These are phyloP conservation scores for Diaporthe ampelina DNA, from an alignment of 2,329 filamentous ascomycete species.

Conservation along the genomic window DNA sequence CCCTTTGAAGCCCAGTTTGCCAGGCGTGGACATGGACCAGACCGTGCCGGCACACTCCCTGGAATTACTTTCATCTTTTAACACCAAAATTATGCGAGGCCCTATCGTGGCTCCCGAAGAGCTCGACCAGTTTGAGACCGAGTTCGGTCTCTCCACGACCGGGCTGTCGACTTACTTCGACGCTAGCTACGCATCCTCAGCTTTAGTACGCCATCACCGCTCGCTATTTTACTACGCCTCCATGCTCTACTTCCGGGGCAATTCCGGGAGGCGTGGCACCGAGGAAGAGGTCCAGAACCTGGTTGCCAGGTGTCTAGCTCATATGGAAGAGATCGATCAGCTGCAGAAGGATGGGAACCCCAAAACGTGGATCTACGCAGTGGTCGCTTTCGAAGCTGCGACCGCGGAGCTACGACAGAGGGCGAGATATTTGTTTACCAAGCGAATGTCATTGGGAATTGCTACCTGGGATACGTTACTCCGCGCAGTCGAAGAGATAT, in stretches of 20 bases:
- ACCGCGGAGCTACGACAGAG: neutral
- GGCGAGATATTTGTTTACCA: neutral
- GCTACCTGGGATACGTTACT: neutral
- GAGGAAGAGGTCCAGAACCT: neutral
- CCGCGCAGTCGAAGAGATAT: neutral
- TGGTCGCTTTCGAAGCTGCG: neutral
- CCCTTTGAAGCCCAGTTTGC: neutral
- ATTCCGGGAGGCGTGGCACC: neutral
- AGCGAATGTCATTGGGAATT: neutral
- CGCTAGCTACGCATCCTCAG: neutral
- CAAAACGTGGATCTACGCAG: neutral
- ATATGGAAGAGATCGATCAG: neutral
- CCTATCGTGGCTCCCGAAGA: neutral
- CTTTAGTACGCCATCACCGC: neutral
- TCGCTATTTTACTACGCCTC: neutral
- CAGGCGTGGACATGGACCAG: neutral
- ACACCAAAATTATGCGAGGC: neutral
- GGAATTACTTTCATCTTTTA: neutral
- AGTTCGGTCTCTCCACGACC: neutral
- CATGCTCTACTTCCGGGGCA: neutral
- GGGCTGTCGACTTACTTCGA: neutral
- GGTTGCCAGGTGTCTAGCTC: neutral
- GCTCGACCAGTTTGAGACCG: neutral
- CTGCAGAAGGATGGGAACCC: neutral
- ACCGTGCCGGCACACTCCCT: neutral